Percentiles rank a stretch among this genome's conserved stretches.
Evolutionary conservation across 352 stramenopile species (phyloP).

Genomic region (Globisporangium uncinulatum): DNA sequence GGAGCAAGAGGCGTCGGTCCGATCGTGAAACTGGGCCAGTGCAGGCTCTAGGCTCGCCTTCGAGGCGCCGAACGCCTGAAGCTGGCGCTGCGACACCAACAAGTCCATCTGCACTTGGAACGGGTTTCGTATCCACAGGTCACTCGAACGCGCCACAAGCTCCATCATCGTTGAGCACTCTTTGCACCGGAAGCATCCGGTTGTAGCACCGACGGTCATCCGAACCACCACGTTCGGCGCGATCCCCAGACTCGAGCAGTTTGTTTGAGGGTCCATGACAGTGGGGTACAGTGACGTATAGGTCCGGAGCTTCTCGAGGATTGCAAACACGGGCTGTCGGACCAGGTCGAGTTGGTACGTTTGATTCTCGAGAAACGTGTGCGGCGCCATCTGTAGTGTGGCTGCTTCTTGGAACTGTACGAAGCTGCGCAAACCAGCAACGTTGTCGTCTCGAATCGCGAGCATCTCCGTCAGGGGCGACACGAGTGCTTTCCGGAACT

Average conservation of each 20-base stretch:
- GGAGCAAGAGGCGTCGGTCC: conserved; percentile 23
- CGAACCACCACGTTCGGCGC: conserved; percentile 32
- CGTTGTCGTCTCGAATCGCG: not conserved
- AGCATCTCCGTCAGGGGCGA: conserved; percentile 29
- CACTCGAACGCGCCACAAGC: conserved; percentile 24
- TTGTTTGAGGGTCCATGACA: conserved; percentile 15
- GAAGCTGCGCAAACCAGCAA: conserved; percentile 17
- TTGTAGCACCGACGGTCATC: conserved; percentile 48
- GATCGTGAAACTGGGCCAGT: conserved; percentile 25
- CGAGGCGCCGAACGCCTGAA: conserved; percentile 29
- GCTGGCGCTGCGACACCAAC: conserved; percentile 27
- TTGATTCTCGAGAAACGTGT: conserved; percentile 47
- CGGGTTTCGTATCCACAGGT: conserved; percentile 33
- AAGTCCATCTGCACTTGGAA: conserved; percentile 60
- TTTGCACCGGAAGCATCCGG: conserved; percentile 65
- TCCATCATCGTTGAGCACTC: conserved; percentile 31
- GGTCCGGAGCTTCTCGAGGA: conserved; percentile 26
- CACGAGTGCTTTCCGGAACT: conserved; percentile 36
- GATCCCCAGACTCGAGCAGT: conserved; percentile 47
- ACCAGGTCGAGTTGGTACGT: conserved; percentile 27
- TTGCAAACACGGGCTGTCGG: conserved; percentile 30
- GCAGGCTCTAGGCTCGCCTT: conserved; percentile 17
- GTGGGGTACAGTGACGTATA: conserved; percentile 53
- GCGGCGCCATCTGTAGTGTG: conserved; percentile 16
- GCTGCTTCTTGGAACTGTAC: conserved; percentile 22